Base-by-base conservation (phyloP, 371 early-diverging fungal genomes). In the Synchytrium microbalum region DNA sequence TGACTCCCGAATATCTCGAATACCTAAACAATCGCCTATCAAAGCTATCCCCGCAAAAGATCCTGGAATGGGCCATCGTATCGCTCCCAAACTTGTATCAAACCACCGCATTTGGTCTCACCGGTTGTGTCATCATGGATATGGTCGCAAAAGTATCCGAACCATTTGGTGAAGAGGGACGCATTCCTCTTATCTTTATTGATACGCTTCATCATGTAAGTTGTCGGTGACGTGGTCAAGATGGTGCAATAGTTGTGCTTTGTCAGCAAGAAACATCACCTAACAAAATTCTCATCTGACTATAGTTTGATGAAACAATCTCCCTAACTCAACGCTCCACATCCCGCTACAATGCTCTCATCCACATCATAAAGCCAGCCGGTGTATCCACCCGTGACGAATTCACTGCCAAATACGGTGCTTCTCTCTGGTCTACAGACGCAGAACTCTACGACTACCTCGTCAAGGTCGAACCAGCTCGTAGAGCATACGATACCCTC, bases 401-500 rank as follows among this genome's bases (percentile, higher is more conserved):
- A 26, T 92, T 93, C 66, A 86, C 84, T 57, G 61, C 64, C 27
- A 74, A 76, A 61, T 80, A 92, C 71, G 95, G 95, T 32, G 73
- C 85, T 61, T 76, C 76, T 25, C 80, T 95, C 59, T 95, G 93
- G 93, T 85, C 86, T 62, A 76, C 73, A 10, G 87, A 93, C 65
- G 86, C 91, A 55, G 84, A 86, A 63, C 79, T 81, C 16, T 95
- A 93, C 73, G 91, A 93, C 76, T 95, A 86, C 68, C 75, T 92
- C 32, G 90, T 92, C 70, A 95, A 95, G 70, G 94, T 92, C 25
- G 95, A 95, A 68, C 94, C 94, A 0, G 92, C 88, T 19, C 88
- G 88, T 27, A 86, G 95, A 24, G 89, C 95, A 27, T 92, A 92
- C 76, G 79, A 82, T 53, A 83, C 86, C 61, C 79, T 90, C 23